Conservation (phyloP, 768 basidiomycete species). For the Boletus insuetus region DNA sequence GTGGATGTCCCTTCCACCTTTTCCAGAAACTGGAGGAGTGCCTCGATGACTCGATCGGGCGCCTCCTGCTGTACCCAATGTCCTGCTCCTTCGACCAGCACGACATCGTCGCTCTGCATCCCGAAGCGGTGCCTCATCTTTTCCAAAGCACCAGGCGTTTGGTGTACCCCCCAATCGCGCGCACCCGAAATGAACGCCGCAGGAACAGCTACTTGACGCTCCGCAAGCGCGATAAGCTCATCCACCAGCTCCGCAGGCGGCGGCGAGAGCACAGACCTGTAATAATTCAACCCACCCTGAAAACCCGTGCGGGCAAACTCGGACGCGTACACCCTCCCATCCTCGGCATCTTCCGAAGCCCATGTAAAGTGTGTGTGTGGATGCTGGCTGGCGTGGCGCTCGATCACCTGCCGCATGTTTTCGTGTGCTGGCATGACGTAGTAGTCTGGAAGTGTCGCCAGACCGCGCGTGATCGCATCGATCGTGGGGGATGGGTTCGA, state of each 20-base stretch:
- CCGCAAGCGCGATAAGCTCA: conserved; percentile 45
- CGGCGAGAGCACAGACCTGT: conserved; percentile 37
- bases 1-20: conserved; percentile 11
- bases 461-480: conserved; percentile 26
- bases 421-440: conserved; percentile 57
- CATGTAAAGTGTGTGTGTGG: conserved; percentile 30
- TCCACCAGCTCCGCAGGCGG: conserved; percentile 35
- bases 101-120: conserved; percentile 45
- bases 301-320: conserved; percentile 55
- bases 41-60: conserved; percentile 40
- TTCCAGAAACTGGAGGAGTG: conserved; percentile 41
- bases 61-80: conserved; percentile 66
- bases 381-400: conserved; percentile 32
- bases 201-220: conserved; percentile 47
- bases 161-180: conserved; percentile 62
- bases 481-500: conserved; percentile 23
- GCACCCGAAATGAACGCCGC: conserved; percentile 56
- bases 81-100: conserved; percentile 54
- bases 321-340: conserved; percentile 40
- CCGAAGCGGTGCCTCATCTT: conserved; percentile 36
- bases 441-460: conserved; percentile 51
- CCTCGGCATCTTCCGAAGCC: conserved; percentile 49
- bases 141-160: conserved; percentile 46
- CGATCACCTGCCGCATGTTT: conserved; percentile 51
- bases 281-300: conserved; percentile 61